Conservation (phyloP, 176 grass and related monocot species). For the Coix lacrymajobi region DNA sequence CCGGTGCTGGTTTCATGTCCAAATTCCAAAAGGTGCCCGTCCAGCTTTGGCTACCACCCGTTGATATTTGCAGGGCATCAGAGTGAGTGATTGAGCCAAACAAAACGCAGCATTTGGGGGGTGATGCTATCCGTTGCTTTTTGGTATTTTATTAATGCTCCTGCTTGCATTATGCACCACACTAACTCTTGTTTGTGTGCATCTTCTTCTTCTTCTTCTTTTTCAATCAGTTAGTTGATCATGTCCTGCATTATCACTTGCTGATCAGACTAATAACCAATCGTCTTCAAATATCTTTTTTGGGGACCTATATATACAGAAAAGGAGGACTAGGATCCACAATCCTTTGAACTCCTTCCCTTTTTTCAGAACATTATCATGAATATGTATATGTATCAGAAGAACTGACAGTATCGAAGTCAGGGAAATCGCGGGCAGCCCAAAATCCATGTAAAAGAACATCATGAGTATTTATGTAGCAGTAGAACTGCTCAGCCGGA, state of each 20-base stretch:
- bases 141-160: background rate
- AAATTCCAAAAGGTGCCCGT: background rate
- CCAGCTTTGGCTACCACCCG: slow-evolving; percentile 22
- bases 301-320: background rate
- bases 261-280: background rate
- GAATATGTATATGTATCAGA: too few relatives aligned
- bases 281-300: background rate
- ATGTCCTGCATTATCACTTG: background rate
- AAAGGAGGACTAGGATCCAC: background rate
- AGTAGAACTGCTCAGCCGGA: background rate
- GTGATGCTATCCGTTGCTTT: background rate
- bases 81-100: background rate
- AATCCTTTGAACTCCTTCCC: background rate
- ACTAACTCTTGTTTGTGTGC: slow-evolving; percentile 1
- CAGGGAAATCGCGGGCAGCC: background rate
- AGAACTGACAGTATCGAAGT: background rate
- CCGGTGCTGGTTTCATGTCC: background rate
- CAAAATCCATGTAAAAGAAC: background rate
- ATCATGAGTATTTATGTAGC: background rate
- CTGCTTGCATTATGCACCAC: background rate
- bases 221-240: background rate
- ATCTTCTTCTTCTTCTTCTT: background rate
- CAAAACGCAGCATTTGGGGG: background rate
- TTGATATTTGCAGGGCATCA: slow-evolving; percentile 1
- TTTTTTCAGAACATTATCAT: too few relatives aligned